Evolutionary conservation across 306 rosid genomes (phyloP), one percentile per base, ranked within the genome.

Genomic region (Trifolium fragiferum): DNA sequence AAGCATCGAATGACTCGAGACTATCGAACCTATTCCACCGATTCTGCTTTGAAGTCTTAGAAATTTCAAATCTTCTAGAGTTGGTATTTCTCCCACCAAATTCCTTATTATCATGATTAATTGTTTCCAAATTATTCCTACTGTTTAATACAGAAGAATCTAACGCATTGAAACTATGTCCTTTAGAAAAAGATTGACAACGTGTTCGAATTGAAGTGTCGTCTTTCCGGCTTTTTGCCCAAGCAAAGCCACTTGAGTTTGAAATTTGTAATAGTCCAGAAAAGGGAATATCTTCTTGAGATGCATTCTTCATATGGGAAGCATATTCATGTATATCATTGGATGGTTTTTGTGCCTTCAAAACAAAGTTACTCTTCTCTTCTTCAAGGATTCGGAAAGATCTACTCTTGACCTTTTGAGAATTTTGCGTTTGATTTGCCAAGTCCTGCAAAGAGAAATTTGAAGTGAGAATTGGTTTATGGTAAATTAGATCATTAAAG

Each of bases 161-260:
- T 74, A 80, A 75, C 16, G 85, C 27, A 80, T 85, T 92, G 50
- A 78, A 83, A 67, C 88, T 72, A 68, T 88, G 82, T 68, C 99
- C 98, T 80, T 91, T 85, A 10, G 99, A 95, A 78, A 84, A 87
- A 57, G 99, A 87, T 57, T 96, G 87, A 43, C 76, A 76, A 68
- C 90, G 96, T n/a, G 96, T 81, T 87, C 90, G 81, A 44, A 68
- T 60, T 10, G 88, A 74, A 43, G 85, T 19, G 30, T 90, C 95
- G 9, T 94, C 99, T 81, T 72, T 90, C 32, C 87, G 90, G 82
- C 98, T 89, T 85, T 87, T 95, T 1, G 98, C 98, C 99, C 99
- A 95, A 15, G 99, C 93, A 79, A 95, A 95, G 68, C 99, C 97
- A 71, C 99, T 90, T 75, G 98, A 92, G 37, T 88, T 95, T 49